phyloP scores from a whole-genome alignment of 352 stramenopile species.

The Phytophthora citricola region DNA sequence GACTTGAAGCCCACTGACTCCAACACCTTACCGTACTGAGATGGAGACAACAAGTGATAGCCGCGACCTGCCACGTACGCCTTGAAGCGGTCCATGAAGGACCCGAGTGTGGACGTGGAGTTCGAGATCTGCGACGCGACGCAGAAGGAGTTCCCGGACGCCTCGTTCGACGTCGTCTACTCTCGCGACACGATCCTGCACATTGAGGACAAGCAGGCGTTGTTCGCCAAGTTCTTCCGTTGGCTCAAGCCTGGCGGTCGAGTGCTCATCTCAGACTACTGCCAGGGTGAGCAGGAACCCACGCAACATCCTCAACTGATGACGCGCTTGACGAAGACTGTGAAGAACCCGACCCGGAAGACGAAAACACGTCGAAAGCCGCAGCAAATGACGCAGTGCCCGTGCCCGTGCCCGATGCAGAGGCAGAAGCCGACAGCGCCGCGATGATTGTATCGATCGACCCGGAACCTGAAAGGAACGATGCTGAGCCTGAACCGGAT shows the following conservation, averaged over 20 bases:
- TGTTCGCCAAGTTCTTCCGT: slow-evolving; percentile 71
- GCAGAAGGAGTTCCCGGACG: slow-evolving; percentile 55
- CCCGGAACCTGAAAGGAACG: slow-evolving; percentile 7
- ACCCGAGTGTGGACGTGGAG: slow-evolving; percentile 57
- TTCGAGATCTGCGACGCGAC: slow-evolving; percentile 82
- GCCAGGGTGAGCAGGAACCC: slow-evolving; percentile 56
- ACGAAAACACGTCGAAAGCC: slow-evolving; percentile 11
- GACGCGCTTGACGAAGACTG: neutral
- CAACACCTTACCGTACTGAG: too few relatives aligned
- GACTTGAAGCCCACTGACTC: too few relatives aligned
- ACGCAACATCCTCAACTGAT: slow-evolving; percentile 13
- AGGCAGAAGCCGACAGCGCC: slow-evolving; percentile 6
- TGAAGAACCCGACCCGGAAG: slow-evolving; percentile 6
- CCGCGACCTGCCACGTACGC: too few relatives aligned
- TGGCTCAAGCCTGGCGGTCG: slow-evolving; percentile 74
- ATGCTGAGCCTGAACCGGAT: slow-evolving; percentile 5
- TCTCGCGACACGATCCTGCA: slow-evolving; percentile 82
- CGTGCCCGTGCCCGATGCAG: slow-evolving; percentile 2
- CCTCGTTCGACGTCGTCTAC: slow-evolving; percentile 80
- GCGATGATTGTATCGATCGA: slow-evolving; percentile 7
- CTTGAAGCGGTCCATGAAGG: slow-evolving; percentile 61
- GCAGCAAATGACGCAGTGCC: slow-evolving; percentile 21
- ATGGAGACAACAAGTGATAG: too few relatives aligned
- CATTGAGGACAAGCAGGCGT: slow-evolving; percentile 63
- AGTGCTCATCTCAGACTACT: slow-evolving; percentile 74